Base-by-base conservation (phyloP, 176 grass and related monocot genomes). In the Triticum dicoccoides region DNA sequence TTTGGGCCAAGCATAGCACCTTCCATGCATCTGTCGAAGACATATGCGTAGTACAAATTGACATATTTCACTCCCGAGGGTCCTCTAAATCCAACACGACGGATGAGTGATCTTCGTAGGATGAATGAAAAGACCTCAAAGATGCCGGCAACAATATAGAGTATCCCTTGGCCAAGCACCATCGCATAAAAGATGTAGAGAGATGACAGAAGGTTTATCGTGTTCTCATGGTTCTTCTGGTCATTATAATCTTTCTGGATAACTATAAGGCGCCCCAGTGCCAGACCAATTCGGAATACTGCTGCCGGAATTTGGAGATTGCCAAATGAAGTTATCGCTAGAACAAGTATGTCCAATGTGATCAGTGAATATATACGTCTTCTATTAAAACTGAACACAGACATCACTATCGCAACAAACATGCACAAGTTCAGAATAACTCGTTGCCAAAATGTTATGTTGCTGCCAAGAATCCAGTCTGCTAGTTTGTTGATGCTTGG, bases 281-380 rank as follows among this genome's bases (percentile, higher is more conserved):
- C 25, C 13, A 77, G 4, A 8, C 17, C n/a, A 56, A 56, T 24
- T 7, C 73, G 73, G 0, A 77, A 1, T 24, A 30, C 7, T 54
- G 45, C 44, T 56, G 73, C 73, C 18, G 74, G 74, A 77, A 77
- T 20, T 27, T 58, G 74, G 14, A 77, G 27, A 17, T 52, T 30
- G 14, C 74, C 47, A 77, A 51, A 34, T 17, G 49, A 54, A 4
- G 17, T 3, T 56, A 52, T 34, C 25, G 12, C 8, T 29, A 76
- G 25, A 54, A 27, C 3, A 64, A 12, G 4, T 27, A 27, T 3
- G 9, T 11, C n/a, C 3, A 34, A 3, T 29, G 0, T 13, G 1
- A 77, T 47, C 9, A 15, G 52, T 1, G 2, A 0, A 73, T 0
- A 0, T n/a, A 10, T 42, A 0, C 0, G 11, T 15, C 15, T 47